Evolutionary conservation across 2,329 filamentous ascomycete species (phyloP), one percentile per base, ranked within the genome.

Genomic region (Catunica adiposa): DNA sequence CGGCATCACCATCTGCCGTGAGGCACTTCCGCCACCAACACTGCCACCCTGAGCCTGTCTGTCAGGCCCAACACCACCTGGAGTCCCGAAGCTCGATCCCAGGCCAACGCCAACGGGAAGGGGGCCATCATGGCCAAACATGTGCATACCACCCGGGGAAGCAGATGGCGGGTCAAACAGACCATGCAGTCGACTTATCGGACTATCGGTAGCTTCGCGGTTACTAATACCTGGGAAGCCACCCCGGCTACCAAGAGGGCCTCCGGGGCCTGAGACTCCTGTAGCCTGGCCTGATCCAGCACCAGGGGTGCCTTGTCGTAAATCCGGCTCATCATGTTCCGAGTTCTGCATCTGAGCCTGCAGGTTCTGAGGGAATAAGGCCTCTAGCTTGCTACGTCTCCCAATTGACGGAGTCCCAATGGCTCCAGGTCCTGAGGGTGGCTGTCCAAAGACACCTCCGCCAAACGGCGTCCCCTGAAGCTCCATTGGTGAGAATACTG

Each of bases 1-100:
- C 1, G 92, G 92, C 92, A 98, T 97, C 3, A 98, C 90, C 89
- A 98, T 97, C 47, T 85, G 89, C 15, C 88, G 83, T 60, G 87
- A 77, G 61, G 89, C 83, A 51, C 40, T 44, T 8, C 62, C 22
- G n/a, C 34, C 47, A 15, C 48, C 11, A 8, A 58, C n/a, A 4
- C 40, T 50, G 14, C 51, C 51, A 52, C 29, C 29, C 29, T 5
- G 29, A 34, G 29, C 29, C 11, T 34, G 29, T 34, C 29, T 34
- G 11, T 34, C 29, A 5, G 5, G 29, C 5, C 5, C 29, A 5
- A 34, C 29, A 34, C 29, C 29, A 34, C 29, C 11, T 5, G 5
- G 5, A 53, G 56, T 17, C 50, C 38, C 11, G 51, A 40, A 42
- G 51, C 34, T 47, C 37, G 2, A 26, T 17, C 17, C 11, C 29